A percentile compares a stretch with the other conserved stretches of the same genome.
These are phyloP conservation scores for Ensete glaucum DNA, from an alignment of 176 grass and related monocot genomes.

Conservation along the genomic window DNA sequence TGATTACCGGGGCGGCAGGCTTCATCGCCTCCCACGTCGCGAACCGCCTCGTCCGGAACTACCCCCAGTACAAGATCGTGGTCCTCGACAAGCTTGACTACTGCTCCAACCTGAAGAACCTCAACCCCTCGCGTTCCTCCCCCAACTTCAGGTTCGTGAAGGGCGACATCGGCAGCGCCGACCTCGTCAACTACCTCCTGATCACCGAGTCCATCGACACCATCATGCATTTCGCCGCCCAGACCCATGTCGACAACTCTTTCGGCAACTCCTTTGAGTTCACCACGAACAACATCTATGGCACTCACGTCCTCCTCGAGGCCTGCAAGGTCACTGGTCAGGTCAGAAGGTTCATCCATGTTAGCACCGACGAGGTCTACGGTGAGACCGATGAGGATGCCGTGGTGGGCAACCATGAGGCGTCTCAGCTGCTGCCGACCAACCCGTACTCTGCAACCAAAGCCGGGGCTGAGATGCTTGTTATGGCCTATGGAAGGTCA, in stretches of 20 bases:
- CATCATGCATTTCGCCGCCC: slow-evolving; percentile 21
- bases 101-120: slow-evolving; percentile 21
- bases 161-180: slow-evolving; percentile 16
- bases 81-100: slow-evolving; percentile 23
- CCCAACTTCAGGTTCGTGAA: slow-evolving; percentile 16
- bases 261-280: slow-evolving; percentile 22
- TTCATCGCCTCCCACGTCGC: slow-evolving; percentile 18
- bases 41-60: slow-evolving; percentile 16
- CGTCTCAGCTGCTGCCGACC: slow-evolving; percentile 16
- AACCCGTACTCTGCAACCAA: slow-evolving; percentile 19
- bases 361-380: slow-evolving; percentile 17
- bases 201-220: slow-evolving; percentile 19
- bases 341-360: slow-evolving; percentile 18
- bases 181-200: slow-evolving; percentile 17
- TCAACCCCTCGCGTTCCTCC: slow-evolving; percentile 4
- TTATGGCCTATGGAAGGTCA: slow-evolving; percentile 23
- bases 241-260: slow-evolving; percentile 17
- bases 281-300: slow-evolving; percentile 19
- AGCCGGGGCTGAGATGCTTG: slow-evolving; percentile 21
- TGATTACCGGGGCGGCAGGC: slow-evolving; percentile 13
- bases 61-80: slow-evolving; percentile 16
- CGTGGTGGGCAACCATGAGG: slow-evolving; percentile 19
- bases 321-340: slow-evolving; percentile 21
- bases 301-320: slow-evolving; percentile 19
- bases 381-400: slow-evolving; percentile 22